Conservation (phyloP, 1,284 basidiomycete species). For the Psilocybe mexicana region DNA sequence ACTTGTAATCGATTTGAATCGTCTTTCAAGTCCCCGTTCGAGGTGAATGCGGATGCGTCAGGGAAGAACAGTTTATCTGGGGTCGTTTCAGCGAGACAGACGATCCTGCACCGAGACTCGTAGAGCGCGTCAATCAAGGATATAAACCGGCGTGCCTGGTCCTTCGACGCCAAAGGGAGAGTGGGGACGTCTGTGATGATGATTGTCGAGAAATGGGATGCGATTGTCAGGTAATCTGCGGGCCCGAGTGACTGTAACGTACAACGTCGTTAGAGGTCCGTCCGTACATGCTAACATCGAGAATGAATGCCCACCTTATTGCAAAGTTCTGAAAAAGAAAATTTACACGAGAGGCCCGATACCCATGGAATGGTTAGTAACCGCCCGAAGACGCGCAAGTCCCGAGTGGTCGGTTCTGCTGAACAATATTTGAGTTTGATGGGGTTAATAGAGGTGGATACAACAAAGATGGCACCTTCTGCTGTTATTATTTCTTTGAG, state of each 20-base stretch:
- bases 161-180: conserved; percentile 60
- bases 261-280: neutral
- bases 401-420: conserved; percentile 11
- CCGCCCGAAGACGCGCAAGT: conserved; percentile 44
- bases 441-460: neutral
- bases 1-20: conserved; percentile 21
- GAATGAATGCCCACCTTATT: conserved; percentile 43
- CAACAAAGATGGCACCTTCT: neutral
- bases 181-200: conserved; percentile 62
- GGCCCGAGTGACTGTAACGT: conserved; percentile 55
- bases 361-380: conserved; percentile 50
- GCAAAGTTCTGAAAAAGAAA: conserved; percentile 65
- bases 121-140: conserved; percentile 72
- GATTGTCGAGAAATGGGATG: conserved; percentile 58
- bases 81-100: conserved; percentile 47
- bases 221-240: conserved; percentile 67
- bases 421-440: neutral
- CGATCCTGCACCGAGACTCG: conserved; percentile 43
- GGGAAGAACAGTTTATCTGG: conserved; percentile 57
- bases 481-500: neutral
- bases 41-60: conserved; percentile 1
- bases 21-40: conserved; percentile 19
- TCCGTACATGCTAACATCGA: neutral
- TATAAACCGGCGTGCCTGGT: conserved; percentile 72
- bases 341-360: conserved; percentile 44